Base-by-base conservation (phyloP, 2,329 filamentous ascomycete genomes). In the Aspergillus sp. region DNA sequence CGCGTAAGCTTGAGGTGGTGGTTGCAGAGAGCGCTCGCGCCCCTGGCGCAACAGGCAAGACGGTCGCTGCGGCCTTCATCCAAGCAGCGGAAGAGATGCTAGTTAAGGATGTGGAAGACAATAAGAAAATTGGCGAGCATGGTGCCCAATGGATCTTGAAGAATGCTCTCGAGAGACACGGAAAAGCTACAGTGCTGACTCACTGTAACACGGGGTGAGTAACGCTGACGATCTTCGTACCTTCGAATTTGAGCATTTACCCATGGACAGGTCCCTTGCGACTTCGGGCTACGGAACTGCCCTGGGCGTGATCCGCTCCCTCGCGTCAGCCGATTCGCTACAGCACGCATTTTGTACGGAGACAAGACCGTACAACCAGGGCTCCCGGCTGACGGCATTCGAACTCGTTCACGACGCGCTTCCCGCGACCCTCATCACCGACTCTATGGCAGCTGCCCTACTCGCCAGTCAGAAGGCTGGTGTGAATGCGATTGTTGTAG, bases 231-330 rank as follows among this genome's bases (percentile, higher is more conserved):
- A 8, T 49, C 26, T 45, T 32, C 20, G 9, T 32, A 19, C n/a
- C 20, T 45, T 36, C 16, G 17, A 30, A 8, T 30, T 8, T 11
- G 3, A 38, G 50, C 43, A n/a, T 19, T 44, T 17, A 53, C 43
- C 19, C 17, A 20, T 47, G n/a, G 45, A 30, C 54, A 88, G 86
- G 24, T 96, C 93, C 17, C 85, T 99, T 32, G 94, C 94, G 22
- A 99, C 94, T 1, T 95, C 94, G 14, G 94, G 94, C n/a, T 95
- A 97, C 68, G 94, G 94, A 47, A 99, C 94, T 10, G 94, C 94
- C 0, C 79, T 99, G 2, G 94, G 94, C 19, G 94, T 99, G 47
- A 91, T 99, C 61, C 89, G 94, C 52, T 90, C 89, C 4, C 79
- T 99, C 4, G 83, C 89, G 65, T 74, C 82, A 11, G 79, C 79